Base-by-base conservation (phyloP, 345 rosid species). In the Lepidium aucheri region DNA sequence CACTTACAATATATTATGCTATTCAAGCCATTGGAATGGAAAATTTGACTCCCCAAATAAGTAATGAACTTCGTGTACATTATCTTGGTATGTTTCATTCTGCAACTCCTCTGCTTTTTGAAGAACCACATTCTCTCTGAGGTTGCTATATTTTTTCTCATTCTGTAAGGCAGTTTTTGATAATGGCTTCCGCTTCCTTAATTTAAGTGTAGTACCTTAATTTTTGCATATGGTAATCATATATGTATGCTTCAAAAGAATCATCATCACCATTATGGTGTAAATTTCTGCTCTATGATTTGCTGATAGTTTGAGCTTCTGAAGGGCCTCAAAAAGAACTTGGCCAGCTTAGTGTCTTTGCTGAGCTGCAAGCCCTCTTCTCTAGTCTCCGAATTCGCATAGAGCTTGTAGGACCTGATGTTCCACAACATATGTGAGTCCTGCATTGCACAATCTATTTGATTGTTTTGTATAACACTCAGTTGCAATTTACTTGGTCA, bases 261-360 rank as follows among this genome's bases (percentile, higher is more conserved):
- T n/a, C 60, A 34, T 16, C 50, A 24, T 18, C 28, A 3, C 15
- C 18, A 44, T 8, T 26, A 38, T 5, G 30, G 1, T 71, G 20
- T 55, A 44, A 47, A 7, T 14, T 13, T 18, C 64, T 74, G 64
- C 44, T 60, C 6, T 15, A 46, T 68, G 22, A 18, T 74, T 40
- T 68, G 41, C 70, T 64, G 40, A 16, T 77, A 16, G 73, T 52
- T 67, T 73, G 63, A 63, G 51, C 65, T 49, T 68, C 72, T 32
- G 59, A 74, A 94, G 99, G 99, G 61, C 99, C 95, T 63, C 96
- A 90, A 78, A 91, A 83, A 65, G 97, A 94, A 81, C 95, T 94
- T 72, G 77, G 79, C 26, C 96, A 90, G 60, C 83, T 94, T 71
- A 73, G 87, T 79, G 93, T 77, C 55, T 87, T 94, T 61, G 84